A percentile compares a stretch with the other conserved stretches of the same genome.
phyloP scores from a whole-genome alignment of 805 yeast species.

The Wickerhamiella domercqiae region DNA sequence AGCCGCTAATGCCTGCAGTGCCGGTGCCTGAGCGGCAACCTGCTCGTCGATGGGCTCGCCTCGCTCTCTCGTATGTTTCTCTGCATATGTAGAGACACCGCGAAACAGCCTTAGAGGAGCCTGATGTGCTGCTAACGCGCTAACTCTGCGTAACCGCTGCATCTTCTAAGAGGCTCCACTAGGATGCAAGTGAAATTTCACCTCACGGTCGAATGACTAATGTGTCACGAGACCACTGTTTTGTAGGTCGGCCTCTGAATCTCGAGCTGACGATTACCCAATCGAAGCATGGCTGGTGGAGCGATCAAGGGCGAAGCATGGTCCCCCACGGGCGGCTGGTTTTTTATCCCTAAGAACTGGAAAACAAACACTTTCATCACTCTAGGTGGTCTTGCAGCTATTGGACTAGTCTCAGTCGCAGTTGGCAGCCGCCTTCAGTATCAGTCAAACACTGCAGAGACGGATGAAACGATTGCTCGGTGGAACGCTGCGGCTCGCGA shows the following conservation, averaged over 20 bases:
- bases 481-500: slow-evolving; percentile 36
- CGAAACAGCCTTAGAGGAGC: neutral
- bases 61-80: slow-evolving; percentile 13
- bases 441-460: slow-evolving; percentile 26
- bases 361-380: slow-evolving; percentile 30
- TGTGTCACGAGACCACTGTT: no score
- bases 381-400: slow-evolving; percentile 27
- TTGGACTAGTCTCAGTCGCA: slow-evolving; percentile 23
- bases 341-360: slow-evolving; percentile 37
- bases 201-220: no score
- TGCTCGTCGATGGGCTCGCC: slow-evolving; percentile 31
- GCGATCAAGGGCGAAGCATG: slow-evolving; percentile 21
- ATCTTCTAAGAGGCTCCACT: no score
- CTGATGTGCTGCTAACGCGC: no score
- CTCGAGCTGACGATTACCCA: neutral
- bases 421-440: slow-evolving; percentile 27
- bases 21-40: slow-evolving; percentile 45
- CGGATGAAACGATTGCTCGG: slow-evolving; percentile 27
- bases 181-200: no score
- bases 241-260: no score
- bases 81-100: slow-evolving; percentile 8
- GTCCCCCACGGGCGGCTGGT: slow-evolving; percentile 45
- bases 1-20: slow-evolving; percentile 62
- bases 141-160: no score
- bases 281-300: slow-evolving; percentile 17